Base-by-base conservation (phyloP, 1,139 yeast genomes). In the Lodderomyces orthopsilosis region DNA sequence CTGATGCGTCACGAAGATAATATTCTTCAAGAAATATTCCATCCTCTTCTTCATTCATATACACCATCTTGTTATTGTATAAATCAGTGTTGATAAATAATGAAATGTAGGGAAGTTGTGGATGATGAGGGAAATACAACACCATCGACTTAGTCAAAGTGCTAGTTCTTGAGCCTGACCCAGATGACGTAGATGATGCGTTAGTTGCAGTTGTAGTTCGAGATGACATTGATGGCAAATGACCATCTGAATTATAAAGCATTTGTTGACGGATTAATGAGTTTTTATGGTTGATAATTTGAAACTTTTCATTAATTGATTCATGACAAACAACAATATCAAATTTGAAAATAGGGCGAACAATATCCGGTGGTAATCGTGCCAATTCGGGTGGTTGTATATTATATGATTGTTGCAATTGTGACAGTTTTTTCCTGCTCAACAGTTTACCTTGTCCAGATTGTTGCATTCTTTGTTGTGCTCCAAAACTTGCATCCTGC, bases 241-340 rank as follows among this genome's bases (percentile, higher is more conserved):
- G 23, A 12, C 33, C 33, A 37, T 34, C 39, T 15, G 46, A 23
- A 13, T 39, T 30, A 21, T 27, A 30, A 23, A 36, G 39, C 12
- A 35, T 13, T 35, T 27, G 33, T 40, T 34, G 41, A 27, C 32
- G 18, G 43, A 37, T 14, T 21, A 41, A 19, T 15, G 45, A 40
- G 23, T 50, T 48, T 30, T 50, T 48, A 23, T 40, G 41, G 27
- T 51, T 51, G 38, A 56, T 55, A 55, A 61, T 51, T 27, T 57
- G 45, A 36, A 46, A 63, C 50, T 68, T 74, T 24, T 62, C 66
- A 38, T 70, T 66, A 40, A 73, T 54, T 4, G 75, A 56, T 15
- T 70, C 74, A 46, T 72, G 75, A 46, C 75, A 77, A 37, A 70
- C 56, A 2, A 69, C 61, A 30, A 78, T 58, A 39, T 76, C 80